Conservation (phyloP, 495 filamentous ascomycete species). For the Immersiella caudata region DNA sequence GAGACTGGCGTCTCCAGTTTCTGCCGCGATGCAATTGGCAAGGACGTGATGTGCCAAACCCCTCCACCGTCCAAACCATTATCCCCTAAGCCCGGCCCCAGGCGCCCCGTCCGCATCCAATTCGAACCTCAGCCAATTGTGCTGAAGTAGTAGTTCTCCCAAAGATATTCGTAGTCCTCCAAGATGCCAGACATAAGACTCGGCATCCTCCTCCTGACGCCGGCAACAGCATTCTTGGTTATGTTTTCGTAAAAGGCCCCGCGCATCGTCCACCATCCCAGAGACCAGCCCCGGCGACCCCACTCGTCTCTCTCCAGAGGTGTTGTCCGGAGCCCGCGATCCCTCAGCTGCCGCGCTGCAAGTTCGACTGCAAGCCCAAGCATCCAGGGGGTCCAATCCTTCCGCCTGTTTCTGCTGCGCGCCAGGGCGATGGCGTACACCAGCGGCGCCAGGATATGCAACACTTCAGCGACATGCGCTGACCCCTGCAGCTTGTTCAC, state of each 20-base stretch:
- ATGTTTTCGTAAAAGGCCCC: constrained; percentile 95
- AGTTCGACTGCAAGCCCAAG: constrained; percentile 86
- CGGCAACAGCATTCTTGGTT: constrained; percentile 75
- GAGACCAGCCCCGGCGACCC: constrained; percentile 79
- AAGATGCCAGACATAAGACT: constrained; percentile 78
- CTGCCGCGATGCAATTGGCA: neutral
- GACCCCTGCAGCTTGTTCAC: constrained; percentile 74
- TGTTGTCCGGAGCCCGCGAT: constrained; percentile 76
- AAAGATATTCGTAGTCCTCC: constrained; percentile 95
- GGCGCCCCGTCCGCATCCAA: neutral
- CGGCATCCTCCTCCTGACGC: constrained; percentile 73
- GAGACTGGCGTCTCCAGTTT: neutral
- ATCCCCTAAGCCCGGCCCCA: neutral
- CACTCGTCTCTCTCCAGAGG: constrained; percentile 87
- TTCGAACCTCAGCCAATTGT: constrained; percentile 42
- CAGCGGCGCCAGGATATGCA: constrained; percentile 88
- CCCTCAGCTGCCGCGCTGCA: constrained; percentile 75
- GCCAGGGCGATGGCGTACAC: constrained; percentile 87
- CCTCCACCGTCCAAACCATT: neutral
- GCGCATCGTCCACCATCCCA: constrained; percentile 94
- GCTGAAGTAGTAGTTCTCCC: constrained; percentile 96
- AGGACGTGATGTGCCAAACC: neutral
- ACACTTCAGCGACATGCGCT: constrained; percentile 76
- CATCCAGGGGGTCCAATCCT: constrained; percentile 85
- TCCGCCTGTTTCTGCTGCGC: constrained; percentile 58